Evolutionary conservation across 2,329 filamentous ascomycete genomes (phyloP), one percentile per base, ranked within the genome.

Genomic region (Colletotrichum tanaceti): DNA sequence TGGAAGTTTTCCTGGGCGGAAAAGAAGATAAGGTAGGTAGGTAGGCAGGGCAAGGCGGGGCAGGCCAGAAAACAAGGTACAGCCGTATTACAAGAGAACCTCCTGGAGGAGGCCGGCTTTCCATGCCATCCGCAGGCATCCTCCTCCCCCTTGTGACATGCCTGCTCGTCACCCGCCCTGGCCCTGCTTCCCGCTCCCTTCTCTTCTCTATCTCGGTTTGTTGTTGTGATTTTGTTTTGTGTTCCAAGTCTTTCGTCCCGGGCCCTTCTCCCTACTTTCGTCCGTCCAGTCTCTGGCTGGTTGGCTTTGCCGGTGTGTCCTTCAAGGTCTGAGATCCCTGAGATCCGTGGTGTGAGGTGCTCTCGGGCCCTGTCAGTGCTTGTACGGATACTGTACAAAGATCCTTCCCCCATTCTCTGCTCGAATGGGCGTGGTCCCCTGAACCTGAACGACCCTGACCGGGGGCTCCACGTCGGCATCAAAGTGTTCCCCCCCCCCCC

Each of bases 381-480:
- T 49, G 54, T 22, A 68, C 61, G 61, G 59, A 59, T 32, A 18
- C 5, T 20, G 61, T 65, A 59, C 41, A 18, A 4, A 32, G n/a
- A 24, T 49, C 32, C 22, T 32, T 47, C 46, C 22, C 46, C 14
- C n/a, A 22, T 44, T 22, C 39, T 28, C 54, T 57, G 24, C 24
- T 35, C 24, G 49, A 68, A 65, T 68, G 59, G 47, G 47, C 59
- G 54, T 59, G 54, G 65, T 68, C 61, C 65, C 65, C 54, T 68
- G 65, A 68, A 46, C 52, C n/a, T 20, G 32, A 52, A 46, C 62
- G 63, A 67, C 64, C 54, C 61, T 49, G 46, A 58, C 65, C 24
- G 50, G 44, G 52, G 41, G 55, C 24, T 58, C 64, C 59, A 53
- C 52, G 65, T 57, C 53, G 28, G 46, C 64, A 39, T 47, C 55